Base-by-base conservation (phyloP, 768 basidiomycete genomes). In the Leccinum boreale region DNA sequence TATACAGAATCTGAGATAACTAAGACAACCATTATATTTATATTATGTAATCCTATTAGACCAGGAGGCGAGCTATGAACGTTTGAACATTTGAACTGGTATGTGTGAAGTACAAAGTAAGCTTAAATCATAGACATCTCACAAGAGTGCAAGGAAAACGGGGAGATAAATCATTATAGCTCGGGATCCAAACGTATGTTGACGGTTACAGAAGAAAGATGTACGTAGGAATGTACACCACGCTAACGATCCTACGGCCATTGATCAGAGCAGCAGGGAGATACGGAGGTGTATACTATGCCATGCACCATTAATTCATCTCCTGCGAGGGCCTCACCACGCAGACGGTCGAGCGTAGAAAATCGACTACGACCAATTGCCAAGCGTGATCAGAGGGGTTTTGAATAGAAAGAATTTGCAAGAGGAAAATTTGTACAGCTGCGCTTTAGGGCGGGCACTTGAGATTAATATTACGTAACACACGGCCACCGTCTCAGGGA, bases 221-320 rank as follows among this genome's bases (percentile, higher is more conserved):
- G 76, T 86, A 87, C 31, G 31, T 31, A 31, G 33, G 26, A 74
- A 87, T 91, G 89, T 91, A 76, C 86, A 87, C 89, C 87, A 84
- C 85, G 52, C 84, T 84, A 87, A 91, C 88, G 88, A 87, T 89
- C 88, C 86, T 80, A 77, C 69, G 76, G 78, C 79, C 77, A 82
- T 83, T 42, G 65, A 65, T 65, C 62, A 70, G 57, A 72, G 79
- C 78, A 74, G 77, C 71, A 81, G 85, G 88, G 85, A 87, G 89
- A 91, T 91, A 91, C 89, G 85, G 87, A 85, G 87, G 88, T 84
- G 81, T 83, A 85, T 77, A 80, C 81, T 88, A 90, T 89, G 88
- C 88, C 85, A 70, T 87, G 89, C 89, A 81, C 89, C 86, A 84
- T 85, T 86, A 87, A 67, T 90, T 85, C 85, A 88, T 90, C 87